Conservation (phyloP, 1,139 yeast species). For the Yamadazyma atmosphaerica region DNA sequence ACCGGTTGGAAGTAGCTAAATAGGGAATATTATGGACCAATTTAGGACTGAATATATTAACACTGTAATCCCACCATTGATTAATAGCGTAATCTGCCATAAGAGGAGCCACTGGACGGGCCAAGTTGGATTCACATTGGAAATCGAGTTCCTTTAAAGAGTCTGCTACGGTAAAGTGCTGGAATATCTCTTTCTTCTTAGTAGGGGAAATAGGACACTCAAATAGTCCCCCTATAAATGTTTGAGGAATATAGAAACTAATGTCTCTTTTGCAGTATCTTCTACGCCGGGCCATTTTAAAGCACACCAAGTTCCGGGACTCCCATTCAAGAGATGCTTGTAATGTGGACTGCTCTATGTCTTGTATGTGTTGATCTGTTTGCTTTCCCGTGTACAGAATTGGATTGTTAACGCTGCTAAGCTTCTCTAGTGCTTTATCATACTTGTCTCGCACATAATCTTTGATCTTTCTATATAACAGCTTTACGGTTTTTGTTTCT, state of each 20-base stretch:
- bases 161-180: conserved; percentile 16
- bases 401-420: conserved; percentile 19
- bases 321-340: conserved; percentile 31
- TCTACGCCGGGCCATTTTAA: conserved; percentile 62
- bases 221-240: conserved; percentile 68
- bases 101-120: conserved; percentile 57
- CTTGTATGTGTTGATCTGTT: conserved; percentile 20
- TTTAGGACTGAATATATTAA: conserved; percentile 23
- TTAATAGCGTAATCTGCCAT: conserved; percentile 55
- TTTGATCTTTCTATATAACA: conserved; percentile 2
- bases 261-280: conserved; percentile 53
- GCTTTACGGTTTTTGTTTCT: not conserved
- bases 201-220: conserved; percentile 44
- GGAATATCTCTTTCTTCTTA: conserved; percentile 20
- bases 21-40: conserved; percentile 58
- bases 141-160: conserved; percentile 22
- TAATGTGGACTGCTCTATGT: conserved; percentile 21
- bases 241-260: conserved; percentile 55
- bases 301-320: conserved; percentile 46
- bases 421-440: conserved; percentile 24
- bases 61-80: conserved; percentile 44
- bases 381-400: conserved; percentile 29
- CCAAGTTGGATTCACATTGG: conserved; percentile 34
- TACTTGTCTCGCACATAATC: conserved; percentile 17
- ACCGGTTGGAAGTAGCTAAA: conserved; percentile 49